phyloP scores from a whole-genome alignment of 805 yeast species.

The Monosporozyma unispora region DNA sequence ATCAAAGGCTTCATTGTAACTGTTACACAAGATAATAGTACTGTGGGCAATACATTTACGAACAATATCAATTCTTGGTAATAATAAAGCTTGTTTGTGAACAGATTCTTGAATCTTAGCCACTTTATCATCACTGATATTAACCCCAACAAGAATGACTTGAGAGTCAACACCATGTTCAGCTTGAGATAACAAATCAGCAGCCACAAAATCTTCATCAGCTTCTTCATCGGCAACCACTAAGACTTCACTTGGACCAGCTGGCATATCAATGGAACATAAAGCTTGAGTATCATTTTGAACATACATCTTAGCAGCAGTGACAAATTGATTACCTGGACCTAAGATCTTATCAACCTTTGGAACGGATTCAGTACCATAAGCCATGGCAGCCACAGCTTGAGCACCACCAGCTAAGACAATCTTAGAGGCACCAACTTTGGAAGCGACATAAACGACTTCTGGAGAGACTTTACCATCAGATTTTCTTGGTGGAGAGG shows the following conservation, averaged over 20 bases:
- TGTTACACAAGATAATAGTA: slow-evolving; percentile 58
- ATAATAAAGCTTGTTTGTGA: slow-evolving; percentile 66
- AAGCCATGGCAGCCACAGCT: slow-evolving; percentile 98
- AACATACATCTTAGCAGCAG: slow-evolving; percentile 97
- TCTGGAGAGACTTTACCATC: slow-evolving; percentile 95
- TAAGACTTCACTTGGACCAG: slow-evolving; percentile 96
- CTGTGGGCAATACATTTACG: slow-evolving; percentile 90
- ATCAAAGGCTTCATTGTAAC: slow-evolving; percentile 72
- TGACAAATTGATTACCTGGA: slow-evolving; percentile 98
- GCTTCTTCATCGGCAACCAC: slow-evolving; percentile 87
- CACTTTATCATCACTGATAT: slow-evolving; percentile 50
- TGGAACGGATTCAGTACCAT: slow-evolving; percentile 87
- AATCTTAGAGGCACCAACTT: slow-evolving; percentile 83
- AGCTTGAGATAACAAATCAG: slow-evolving; percentile 93
- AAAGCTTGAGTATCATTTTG: slow-evolving; percentile 92
- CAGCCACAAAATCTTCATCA: slow-evolving; percentile 94
- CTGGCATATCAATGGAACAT: slow-evolving; percentile 98
- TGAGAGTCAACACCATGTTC: slow-evolving; percentile 99
- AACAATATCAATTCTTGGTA: slow-evolving; percentile 91
- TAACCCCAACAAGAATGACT: slow-evolving; percentile 83
- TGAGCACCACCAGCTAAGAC: slow-evolving; percentile 99
- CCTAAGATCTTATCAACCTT: slow-evolving; percentile 96
- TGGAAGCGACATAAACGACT: slow-evolving; percentile 94
- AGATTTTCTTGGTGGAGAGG: slow-evolving; percentile 83
- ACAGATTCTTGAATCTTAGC: slow-evolving; percentile 73